Conservation (phyloP, 805 yeast genomes). For the Ogataea dorogensis region DNA sequence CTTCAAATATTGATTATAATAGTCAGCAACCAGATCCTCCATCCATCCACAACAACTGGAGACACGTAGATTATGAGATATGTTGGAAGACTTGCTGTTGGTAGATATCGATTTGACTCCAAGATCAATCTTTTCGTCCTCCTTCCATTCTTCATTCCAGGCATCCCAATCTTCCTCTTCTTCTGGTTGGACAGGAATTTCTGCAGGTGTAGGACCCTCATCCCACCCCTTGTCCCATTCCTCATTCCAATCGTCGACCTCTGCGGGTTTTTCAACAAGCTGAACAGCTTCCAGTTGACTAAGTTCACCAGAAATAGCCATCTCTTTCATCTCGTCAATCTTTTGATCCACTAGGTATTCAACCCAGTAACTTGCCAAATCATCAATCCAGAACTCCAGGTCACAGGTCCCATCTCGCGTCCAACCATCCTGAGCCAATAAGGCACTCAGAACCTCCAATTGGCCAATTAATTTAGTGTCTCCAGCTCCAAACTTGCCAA, state of each 20-base stretch:
- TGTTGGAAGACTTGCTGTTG: slow-evolving; percentile 16
- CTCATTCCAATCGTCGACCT: slow-evolving; percentile 25
- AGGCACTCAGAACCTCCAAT: slow-evolving; percentile 21
- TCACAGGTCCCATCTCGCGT: slow-evolving; percentile 32
- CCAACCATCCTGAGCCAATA: slow-evolving; percentile 29
- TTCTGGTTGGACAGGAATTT: slow-evolving; percentile 1
- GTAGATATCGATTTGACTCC: slow-evolving; percentile 24
- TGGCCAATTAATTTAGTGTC: slow-evolving; percentile 6
- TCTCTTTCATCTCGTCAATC: slow-evolving; percentile 26
- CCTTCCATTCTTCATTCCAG: slow-evolving; percentile 31
- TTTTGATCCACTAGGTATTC: slow-evolving; percentile 25
- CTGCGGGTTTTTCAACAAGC: slow-evolving; percentile 6
- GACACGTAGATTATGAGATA: slow-evolving; percentile 12
- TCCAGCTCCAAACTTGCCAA: slow-evolving; percentile 21
- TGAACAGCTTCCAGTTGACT: slow-evolving; percentile 8
- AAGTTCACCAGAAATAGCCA: slow-evolving; percentile 19
- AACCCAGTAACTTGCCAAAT: slow-evolving; percentile 30
- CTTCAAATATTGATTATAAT: slow-evolving; percentile 19
- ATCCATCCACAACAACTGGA: slow-evolving; percentile 20
- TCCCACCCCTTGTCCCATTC: slow-evolving; percentile 26
- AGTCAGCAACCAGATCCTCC: slow-evolving; percentile 17
- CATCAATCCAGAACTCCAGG: slow-evolving; percentile 36
- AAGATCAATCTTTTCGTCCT: slow-evolving; percentile 19
- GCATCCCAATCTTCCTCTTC: slow-evolving; percentile 28
- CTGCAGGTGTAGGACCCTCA: slow-evolving; percentile 6